phyloP scores from a whole-genome alignment of 1,139 yeast species.

The Geotrichum phurueaensis region DNA sequence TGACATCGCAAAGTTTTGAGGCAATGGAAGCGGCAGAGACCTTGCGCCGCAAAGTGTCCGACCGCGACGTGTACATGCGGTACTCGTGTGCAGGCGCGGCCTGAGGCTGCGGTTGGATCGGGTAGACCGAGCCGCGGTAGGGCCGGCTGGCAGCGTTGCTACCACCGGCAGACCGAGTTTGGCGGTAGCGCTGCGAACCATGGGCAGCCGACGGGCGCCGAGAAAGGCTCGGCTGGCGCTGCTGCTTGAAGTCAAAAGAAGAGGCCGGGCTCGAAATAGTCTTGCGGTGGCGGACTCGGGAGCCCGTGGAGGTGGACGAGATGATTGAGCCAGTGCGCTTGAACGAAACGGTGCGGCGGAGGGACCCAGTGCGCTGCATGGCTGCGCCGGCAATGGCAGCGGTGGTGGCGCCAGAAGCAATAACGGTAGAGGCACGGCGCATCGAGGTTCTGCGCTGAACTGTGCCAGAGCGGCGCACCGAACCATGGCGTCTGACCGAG shows the following conservation, averaged over 20 bases:
- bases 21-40: conserved; percentile 6
- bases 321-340: conserved; percentile 1
- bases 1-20: conserved; percentile 9
- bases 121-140: conserved; percentile 15
- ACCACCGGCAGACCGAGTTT: conserved; percentile 5
- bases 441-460: not conserved
- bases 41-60: conserved; percentile 6
- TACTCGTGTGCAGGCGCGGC: conserved; percentile 10
- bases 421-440: not conserved
- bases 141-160: conserved; percentile 11
- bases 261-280: conserved; percentile 2
- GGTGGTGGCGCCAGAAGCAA: not conserved
- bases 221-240: not conserved
- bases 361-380: not conserved
- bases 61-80: conserved; percentile 9
- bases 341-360: not conserved
- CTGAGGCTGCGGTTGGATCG: conserved; percentile 14
- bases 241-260: conserved; percentile 7
- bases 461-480: not conserved
- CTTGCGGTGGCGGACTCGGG: not conserved
- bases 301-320: not conserved
- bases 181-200: not conserved
- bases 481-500: not conserved
- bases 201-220: not conserved
- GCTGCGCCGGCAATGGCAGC: not conserved